A percentile compares a stretch with the other conserved stretches of the same genome.
phyloP scores from a whole-genome alignment of 2,329 filamentous ascomycete species.

The Penicillium sp. region DNA sequence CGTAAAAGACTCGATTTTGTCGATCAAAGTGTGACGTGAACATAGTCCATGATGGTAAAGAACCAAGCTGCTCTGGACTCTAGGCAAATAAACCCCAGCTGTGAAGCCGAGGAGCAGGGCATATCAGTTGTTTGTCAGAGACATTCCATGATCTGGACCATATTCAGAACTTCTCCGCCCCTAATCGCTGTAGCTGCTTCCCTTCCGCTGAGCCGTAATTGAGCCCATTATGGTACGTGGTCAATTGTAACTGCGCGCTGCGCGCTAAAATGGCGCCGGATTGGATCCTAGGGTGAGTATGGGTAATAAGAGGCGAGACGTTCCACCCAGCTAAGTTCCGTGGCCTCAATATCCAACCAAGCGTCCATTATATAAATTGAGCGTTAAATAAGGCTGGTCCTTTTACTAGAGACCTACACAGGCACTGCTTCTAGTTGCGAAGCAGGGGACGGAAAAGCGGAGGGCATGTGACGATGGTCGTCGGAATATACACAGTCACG shows the following conservation, averaged over 20 bases:
- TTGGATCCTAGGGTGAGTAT: no score
- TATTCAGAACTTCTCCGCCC: constrained; percentile 26
- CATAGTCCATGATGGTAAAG: constrained; percentile 33
- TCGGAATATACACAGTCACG: neutral
- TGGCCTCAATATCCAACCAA: neutral
- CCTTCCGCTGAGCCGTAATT: no score
- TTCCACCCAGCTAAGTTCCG: neutral
- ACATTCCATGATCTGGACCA: constrained; percentile 29
- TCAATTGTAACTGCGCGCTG: no score
- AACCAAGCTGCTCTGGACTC: constrained; percentile 26
- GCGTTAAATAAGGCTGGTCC: no score
- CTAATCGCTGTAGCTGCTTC: constrained; percentile 17
- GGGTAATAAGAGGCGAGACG: no score
- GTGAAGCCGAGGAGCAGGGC: constrained; percentile 24
- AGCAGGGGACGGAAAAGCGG: no score
- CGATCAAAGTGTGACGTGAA: constrained; percentile 24
- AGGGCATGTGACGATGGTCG: no score
- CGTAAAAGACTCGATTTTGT: constrained; percentile 30
- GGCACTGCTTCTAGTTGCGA: neutral
- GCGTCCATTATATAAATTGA: no score
- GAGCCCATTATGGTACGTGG: no score
- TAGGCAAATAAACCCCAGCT: constrained; percentile 25
- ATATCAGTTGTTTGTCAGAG: constrained; percentile 26
- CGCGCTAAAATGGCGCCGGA: no score
- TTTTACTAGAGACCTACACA: neutral